Evolutionary conservation across 2,329 filamentous ascomycete species (phyloP).

Genomic region (Alternaria infectoria): DNA sequence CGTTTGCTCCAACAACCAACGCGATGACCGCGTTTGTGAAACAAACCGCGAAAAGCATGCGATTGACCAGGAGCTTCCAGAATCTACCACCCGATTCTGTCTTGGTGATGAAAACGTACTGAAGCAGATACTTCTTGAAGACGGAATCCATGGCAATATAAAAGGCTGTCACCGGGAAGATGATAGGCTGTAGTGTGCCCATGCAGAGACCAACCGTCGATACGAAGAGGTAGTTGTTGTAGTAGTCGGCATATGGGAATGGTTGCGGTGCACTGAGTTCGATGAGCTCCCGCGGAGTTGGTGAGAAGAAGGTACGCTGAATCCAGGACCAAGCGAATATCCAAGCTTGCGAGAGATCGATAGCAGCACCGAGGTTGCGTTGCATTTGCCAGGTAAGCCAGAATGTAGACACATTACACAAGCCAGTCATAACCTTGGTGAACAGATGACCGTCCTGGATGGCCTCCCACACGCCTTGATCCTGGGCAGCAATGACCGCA

Average conservation of each 20-base stretch:
- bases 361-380: conserved; percentile 80
- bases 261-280: conserved; percentile 89
- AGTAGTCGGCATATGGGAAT: conserved; percentile 95
- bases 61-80: conserved; percentile 90
- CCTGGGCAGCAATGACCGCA: conserved; percentile 63
- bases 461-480: conserved; percentile 68
- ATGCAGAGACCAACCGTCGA: conserved; percentile 85
- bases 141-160: conserved; percentile 87
- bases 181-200: conserved; percentile 82
- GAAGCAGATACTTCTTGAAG: conserved; percentile 90
- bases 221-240: conserved; percentile 97
- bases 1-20: conserved; percentile 75
- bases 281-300: conserved; percentile 89
- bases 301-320: conserved; percentile 77
- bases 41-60: conserved; percentile 81
- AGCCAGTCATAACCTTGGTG: conserved; percentile 69
- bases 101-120: conserved; percentile 90
- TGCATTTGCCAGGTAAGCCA: conserved; percentile 92
- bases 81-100: conserved; percentile 92
- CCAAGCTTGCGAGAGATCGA: conserved; percentile 87
- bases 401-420: conserved; percentile 84
- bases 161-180: conserved; percentile 82
- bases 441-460: conserved; percentile 71
- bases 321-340: conserved; percentile 81
- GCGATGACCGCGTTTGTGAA: conserved; percentile 80